phyloP scores from a whole-genome alignment of 1,139 yeast species.

The Diutina rugosa region DNA sequence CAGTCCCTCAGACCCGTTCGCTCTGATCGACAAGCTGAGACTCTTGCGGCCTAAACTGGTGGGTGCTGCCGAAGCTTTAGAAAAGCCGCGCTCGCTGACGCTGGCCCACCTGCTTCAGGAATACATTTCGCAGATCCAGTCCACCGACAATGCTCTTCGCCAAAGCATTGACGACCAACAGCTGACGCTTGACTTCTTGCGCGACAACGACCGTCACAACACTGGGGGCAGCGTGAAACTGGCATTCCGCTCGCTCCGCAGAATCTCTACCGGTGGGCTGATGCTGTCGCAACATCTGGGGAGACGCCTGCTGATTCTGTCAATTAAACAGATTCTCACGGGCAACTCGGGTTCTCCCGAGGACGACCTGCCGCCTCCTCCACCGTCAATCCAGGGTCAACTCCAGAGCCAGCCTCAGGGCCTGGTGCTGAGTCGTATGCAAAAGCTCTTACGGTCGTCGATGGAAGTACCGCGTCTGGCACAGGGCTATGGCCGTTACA shows the following conservation, averaged over 20 bases:
- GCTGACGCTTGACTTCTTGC: conserved; percentile 41
- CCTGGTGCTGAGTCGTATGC: conserved; percentile 59
- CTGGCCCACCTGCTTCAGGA: conserved; percentile 16
- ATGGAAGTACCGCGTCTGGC: conserved; percentile 49
- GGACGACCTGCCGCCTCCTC: conserved; percentile 4
- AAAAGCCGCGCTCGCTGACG: neutral
- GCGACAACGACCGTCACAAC: conserved; percentile 29
- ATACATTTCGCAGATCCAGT: conserved; percentile 22
- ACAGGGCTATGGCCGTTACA: conserved; percentile 62
- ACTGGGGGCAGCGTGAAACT: conserved; percentile 36
- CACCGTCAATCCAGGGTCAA: conserved; percentile 5
- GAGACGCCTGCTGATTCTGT: conserved; percentile 21
- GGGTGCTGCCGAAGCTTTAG: neutral
- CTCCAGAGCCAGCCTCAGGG: conserved; percentile 8
- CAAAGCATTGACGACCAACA: conserved; percentile 10
- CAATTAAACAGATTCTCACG: conserved; percentile 33
- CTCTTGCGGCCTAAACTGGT: conserved; percentile 7
- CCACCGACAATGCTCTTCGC: conserved; percentile 10
- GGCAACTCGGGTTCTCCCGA: conserved; percentile 7
- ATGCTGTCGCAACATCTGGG: conserved; percentile 8
- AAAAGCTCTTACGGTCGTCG: conserved; percentile 37
- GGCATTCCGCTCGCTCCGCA: conserved; percentile 21
- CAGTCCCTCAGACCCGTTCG: conserved; percentile 9
- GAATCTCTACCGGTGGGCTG: conserved; percentile 27
- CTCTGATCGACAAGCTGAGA: conserved; percentile 19